These are phyloP conservation scores for Cytospora schulzeri DNA, from an alignment of 2,329 filamentous ascomycete species.

Conservation along the genomic window DNA sequence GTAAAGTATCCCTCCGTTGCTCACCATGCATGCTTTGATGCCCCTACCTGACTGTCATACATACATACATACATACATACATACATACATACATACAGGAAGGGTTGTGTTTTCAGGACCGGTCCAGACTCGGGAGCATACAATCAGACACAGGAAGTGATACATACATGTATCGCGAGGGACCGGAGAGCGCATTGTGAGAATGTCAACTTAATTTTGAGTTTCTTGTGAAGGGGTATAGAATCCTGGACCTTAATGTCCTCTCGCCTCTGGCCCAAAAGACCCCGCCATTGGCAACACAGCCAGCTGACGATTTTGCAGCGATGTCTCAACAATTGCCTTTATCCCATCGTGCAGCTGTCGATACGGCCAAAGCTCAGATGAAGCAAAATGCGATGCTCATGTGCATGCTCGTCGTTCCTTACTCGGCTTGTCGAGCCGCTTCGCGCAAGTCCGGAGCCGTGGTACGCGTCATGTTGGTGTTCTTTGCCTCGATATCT, in stretches of 20 bases:
- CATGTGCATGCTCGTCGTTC: neutral
- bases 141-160: no score
- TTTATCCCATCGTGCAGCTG: neutral
- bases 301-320: neutral
- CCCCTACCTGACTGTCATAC: no score
- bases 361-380: neutral
- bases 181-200: neutral
- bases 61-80: no score
- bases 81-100: no score
- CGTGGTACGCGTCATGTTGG: conserved; percentile 51
- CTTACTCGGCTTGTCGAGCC: conserved; percentile 52
- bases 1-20: no score
- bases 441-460: conserved; percentile 53
- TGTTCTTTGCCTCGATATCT: conserved; percentile 68
- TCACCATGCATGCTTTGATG: no score
- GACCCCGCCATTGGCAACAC: neutral
- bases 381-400: neutral
- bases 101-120: no score
- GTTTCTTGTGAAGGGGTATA: no score
- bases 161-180: neutral
- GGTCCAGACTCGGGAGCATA: no score
- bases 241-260: neutral
- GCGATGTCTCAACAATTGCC: neutral
- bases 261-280: neutral
- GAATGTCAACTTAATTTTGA: no score